phyloP scores from a whole-genome alignment of 495 filamentous ascomycete genomes.

The Lasiosphaeriaceae sp. region DNA sequence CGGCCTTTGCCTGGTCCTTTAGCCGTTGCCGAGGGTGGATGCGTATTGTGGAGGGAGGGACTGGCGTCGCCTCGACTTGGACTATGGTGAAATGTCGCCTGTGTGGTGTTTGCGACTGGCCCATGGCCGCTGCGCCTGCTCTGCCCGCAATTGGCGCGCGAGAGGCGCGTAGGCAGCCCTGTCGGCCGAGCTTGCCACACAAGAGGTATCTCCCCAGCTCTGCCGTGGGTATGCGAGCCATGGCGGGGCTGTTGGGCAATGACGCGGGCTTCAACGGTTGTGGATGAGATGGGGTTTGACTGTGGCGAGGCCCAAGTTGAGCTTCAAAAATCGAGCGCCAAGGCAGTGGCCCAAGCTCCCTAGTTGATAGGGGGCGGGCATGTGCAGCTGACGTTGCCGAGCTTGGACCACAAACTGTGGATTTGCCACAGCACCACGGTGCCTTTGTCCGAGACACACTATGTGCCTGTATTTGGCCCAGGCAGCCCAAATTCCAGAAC shows the following conservation, averaged over 20 bases:
- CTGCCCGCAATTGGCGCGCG: neutral
- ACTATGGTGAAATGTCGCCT: neutral
- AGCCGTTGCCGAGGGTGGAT: slow-evolving; percentile 66
- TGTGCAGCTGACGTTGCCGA: too few relatives aligned
- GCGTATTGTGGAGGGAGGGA: neutral
- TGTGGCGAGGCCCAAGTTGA: neutral
- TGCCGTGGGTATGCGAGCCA: slow-evolving; percentile 33
- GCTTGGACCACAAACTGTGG: too few relatives aligned
- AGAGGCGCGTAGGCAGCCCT: slow-evolving; percentile 36
- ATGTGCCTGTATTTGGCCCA: too few relatives aligned
- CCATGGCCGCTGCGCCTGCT: neutral
- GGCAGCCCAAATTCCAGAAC: too few relatives aligned
- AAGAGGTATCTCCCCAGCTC: slow-evolving; percentile 47
- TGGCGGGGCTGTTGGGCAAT: slow-evolving; percentile 6
- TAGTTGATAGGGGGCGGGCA: too few relatives aligned
- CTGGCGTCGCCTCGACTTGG: neutral
- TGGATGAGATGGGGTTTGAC: neutral
- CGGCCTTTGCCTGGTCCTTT: slow-evolving; percentile 64
- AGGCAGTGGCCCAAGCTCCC: too few relatives aligned
- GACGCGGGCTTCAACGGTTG: neutral
- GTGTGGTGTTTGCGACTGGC: neutral
- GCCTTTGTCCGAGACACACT: too few relatives aligned
- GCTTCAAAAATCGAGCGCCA: too few relatives aligned
- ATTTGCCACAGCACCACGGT: too few relatives aligned
- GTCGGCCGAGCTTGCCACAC: slow-evolving; percentile 35